Evolutionary conservation across 2,329 filamentous ascomycete genomes (phyloP).

Genomic region (Fusarium tuaranense): DNA sequence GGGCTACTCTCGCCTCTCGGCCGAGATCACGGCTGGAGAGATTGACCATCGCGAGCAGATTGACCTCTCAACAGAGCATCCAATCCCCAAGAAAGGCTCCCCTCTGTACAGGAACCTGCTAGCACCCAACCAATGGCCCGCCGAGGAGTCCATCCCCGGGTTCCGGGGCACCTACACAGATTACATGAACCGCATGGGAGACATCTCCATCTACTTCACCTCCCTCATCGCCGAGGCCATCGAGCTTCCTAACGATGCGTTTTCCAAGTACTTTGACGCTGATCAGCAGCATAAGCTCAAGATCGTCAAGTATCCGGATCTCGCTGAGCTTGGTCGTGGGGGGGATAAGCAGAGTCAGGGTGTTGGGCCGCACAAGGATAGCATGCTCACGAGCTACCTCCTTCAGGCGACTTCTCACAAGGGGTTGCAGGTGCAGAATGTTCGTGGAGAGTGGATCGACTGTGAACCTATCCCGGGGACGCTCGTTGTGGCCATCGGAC

Average conservation of each 20-base stretch:
- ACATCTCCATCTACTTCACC: constrained; percentile 79
- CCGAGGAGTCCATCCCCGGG: constrained; percentile 67
- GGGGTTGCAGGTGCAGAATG: constrained; percentile 87
- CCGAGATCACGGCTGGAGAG: constrained; percentile 78
- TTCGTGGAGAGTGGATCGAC: constrained; percentile 82
- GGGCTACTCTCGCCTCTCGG: constrained; percentile 74
- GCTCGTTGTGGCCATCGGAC: constrained; percentile 87
- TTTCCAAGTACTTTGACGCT: constrained; percentile 82
- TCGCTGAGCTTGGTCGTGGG: constrained; percentile 65
- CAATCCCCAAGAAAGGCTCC: constrained; percentile 69
- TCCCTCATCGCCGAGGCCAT: constrained; percentile 88
- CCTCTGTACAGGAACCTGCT: constrained; percentile 82
- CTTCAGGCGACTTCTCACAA: constrained; percentile 82
- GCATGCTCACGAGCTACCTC: constrained; percentile 85
- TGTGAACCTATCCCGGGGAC: constrained; percentile 81
- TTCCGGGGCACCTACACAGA: constrained; percentile 78
- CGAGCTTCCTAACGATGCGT: constrained; percentile 74
- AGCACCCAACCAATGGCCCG: constrained; percentile 85
- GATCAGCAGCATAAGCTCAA: constrained; percentile 88
- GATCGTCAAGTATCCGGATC: constrained; percentile 87
- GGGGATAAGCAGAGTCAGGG: constrained; percentile 63
- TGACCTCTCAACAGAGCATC: constrained; percentile 84
- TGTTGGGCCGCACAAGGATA: constrained; percentile 87
- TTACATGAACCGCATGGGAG: constrained; percentile 82
- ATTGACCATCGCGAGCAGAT: constrained; percentile 89